Evolutionary conservation across 495 filamentous ascomycete species (phyloP).

Genomic region (Aspergillus egyptiacus): DNA sequence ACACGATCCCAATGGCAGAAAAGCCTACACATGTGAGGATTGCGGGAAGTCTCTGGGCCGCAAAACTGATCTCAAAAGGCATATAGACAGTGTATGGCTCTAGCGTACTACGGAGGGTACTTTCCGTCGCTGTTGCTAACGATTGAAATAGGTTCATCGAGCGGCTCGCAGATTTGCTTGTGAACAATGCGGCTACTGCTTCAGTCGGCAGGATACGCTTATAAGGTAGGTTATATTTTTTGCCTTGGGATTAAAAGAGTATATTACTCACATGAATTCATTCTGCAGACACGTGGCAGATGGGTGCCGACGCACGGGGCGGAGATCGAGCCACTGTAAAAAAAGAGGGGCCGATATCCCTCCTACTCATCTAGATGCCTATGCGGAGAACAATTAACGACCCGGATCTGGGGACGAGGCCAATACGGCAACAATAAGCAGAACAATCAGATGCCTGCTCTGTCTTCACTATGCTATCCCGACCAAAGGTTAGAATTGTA

Average conservation of each 20-base stretch:
- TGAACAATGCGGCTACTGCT: slow-evolving; percentile 63
- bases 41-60: slow-evolving; percentile 46
- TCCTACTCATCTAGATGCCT: not conserved
- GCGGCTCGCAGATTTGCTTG: slow-evolving; percentile 68
- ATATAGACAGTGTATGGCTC: slow-evolving; percentile 66
- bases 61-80: slow-evolving; percentile 78
- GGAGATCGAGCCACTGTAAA: not conserved
- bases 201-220: slow-evolving; percentile 79
- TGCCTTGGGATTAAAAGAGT: not conserved
- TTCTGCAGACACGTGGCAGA: slow-evolving; percentile 17
- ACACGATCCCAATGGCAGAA: slow-evolving; percentile 70
- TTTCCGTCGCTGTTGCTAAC: slow-evolving; percentile 12
- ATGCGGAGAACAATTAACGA: not conserved
- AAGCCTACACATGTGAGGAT: slow-evolving; percentile 62
- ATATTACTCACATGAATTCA: slow-evolving; percentile 1
- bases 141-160: slow-evolving; percentile 52
- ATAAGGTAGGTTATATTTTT: slow-evolving; percentile 51
- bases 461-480: not conserved
- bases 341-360: not conserved
- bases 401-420: too few species aligned
- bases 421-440: not conserved
- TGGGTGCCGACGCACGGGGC: slow-evolving; percentile 12
- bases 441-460: not conserved
- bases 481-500: slow-evolving; percentile 3
- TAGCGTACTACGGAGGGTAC: not conserved